Evolutionary conservation across 106 monocot genomes (phyloP), one percentile per base, ranked within the genome.

Genomic region (Allium fistulosum): DNA sequence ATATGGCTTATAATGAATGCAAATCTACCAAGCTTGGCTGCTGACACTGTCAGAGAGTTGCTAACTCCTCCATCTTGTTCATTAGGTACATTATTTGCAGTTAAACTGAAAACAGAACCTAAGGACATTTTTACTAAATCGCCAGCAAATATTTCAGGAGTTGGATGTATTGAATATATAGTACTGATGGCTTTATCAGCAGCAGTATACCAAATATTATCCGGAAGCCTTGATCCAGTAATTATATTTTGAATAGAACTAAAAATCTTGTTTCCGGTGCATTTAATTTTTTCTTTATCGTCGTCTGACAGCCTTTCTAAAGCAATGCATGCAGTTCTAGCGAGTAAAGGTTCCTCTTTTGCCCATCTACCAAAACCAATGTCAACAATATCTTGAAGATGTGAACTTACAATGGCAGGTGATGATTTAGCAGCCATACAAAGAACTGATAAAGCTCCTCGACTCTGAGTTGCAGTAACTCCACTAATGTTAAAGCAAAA

Each of bases 331-430:
- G 97, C 97, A 53, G 87, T 90, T 82, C 92, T 84, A 26, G 92
- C 97, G 71, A 99, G 92, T 56, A 99, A 77, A 56, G 90, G 89
- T 26, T 99, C 97, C 79, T 90, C 92, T 79, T 87, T 87, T 58
- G 97, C 81, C 97, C 97, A 85, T 15, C 87, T 77, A n/a, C 97
- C 92, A 83, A 99, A 99, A 52, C 97, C 97, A 76, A 99, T 99
- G 67, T 99, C 97, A 71, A 99, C 80, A 62, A 99, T 87, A 69
- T 99, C 92, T 63, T 80, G 84, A 72, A 83, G 74, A 59, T 99
- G 97, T 68, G 84, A 68, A 79, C 92, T 74, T 47, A 99, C 66
- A 79, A 93, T 79, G 58, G 70, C 57, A 50, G 92, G 77, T 77
- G 84, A 85, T 68, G 89, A 84, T 80, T 87, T 92, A 66, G 92